Evolutionary conservation across 139 green algal genomes (phyloP), one percentile per base, ranked within the genome.

Genomic region (Limnomonas spitsbergensis): DNA sequence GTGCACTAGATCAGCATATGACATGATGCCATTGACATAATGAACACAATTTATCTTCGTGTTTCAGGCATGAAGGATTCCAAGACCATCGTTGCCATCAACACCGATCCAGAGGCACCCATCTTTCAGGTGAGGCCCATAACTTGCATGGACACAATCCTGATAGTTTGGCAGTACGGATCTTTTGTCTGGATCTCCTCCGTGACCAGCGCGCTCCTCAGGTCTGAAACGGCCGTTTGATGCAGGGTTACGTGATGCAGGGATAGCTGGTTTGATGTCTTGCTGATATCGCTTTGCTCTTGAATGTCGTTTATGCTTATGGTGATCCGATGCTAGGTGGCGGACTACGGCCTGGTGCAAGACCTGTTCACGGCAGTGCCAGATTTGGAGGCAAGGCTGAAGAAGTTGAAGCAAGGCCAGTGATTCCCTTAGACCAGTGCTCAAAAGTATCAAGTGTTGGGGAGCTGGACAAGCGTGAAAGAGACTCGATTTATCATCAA

Each of bases 61-160:
- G 14, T 61, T 61, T 20, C 94, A 6, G 84, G 78, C 32, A 91
- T 96, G 80, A 96, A 97, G 82, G 93, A 97, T 82, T 91, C 88
- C 75, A 95, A 95, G 53, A 79, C 83, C 40, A 97, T 98, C 61
- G 94, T 97, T 53, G 94, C 94, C 31, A 95, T 98, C 80, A 98
- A 98, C 89, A 94, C 72, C 27, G 93, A 98, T 80, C 68, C 76
- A 20, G 93, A 97, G 31, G 92, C 91, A 4, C 93, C 93, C 47
- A 96, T 98, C 54, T 96, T 95, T 54, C 78, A 93, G 77, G 87
- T 96, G 27, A 75, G 68, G n/a, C n/a, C n/a, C 32, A 27, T 6
- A 66, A 34, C 26, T 24, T 36, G n/a, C 26, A 32, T 47, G 42
- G 31, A 20, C 31, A 40, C 36, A 6, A 20, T 34, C 20, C 26